Conservation (phyloP, 169 alveolate species). For the Plasmodium inui region DNA sequence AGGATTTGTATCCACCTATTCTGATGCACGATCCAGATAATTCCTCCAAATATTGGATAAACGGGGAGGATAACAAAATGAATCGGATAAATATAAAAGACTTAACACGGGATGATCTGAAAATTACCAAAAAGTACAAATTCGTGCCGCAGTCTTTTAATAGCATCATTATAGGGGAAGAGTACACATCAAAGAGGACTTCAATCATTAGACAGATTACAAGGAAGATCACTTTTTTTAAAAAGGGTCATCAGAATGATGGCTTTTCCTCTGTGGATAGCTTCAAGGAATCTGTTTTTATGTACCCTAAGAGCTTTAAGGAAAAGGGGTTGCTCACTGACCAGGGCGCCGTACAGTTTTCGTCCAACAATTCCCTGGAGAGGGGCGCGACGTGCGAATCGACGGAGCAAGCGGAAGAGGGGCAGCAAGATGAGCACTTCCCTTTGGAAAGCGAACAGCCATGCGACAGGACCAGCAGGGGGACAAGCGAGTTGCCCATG, state of each 20-base stretch:
- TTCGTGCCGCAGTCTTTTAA: neutral
- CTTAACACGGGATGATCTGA: constrained; percentile 25
- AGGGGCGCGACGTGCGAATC: neutral
- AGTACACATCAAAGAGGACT: neutral
- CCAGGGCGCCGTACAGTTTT: neutral
- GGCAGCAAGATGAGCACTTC: neutral
- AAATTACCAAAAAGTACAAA: constrained; percentile 39
- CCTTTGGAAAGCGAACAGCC: neutral
- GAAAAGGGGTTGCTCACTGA: neutral
- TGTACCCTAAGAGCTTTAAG: neutral
- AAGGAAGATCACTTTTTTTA: constrained; percentile 30
- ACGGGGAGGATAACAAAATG: constrained; percentile 30
- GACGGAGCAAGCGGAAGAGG: neutral
- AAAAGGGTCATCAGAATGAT: neutral
- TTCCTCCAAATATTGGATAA: constrained; percentile 22
- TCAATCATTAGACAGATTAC: constrained; percentile 40
- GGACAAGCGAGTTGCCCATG: neutral
- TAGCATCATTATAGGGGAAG: constrained; percentile 49
- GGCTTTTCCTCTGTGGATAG: neutral
- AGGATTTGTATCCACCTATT: constrained; percentile 80
- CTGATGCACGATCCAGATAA: constrained; percentile 35
- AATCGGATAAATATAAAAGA: constrained; percentile 37
- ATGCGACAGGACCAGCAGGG: neutral
- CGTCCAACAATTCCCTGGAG: neutral
- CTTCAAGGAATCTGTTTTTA: neutral